Conservation (phyloP, 495 filamentous ascomycete genomes). For the Podospora comata region DNA sequence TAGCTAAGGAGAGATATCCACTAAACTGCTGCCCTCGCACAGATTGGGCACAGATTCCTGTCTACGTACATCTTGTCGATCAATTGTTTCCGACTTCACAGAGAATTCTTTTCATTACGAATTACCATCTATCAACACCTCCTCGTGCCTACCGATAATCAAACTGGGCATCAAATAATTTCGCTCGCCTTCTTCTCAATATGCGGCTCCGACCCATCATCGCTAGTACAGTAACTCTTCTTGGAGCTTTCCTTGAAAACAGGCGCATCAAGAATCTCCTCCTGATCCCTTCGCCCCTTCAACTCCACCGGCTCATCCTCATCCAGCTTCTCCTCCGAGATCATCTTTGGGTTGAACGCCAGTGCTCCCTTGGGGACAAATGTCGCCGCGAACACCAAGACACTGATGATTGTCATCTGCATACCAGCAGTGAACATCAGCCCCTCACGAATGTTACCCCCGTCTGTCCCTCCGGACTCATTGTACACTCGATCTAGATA, state of each 20-base stretch:
- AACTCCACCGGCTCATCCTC: constrained; percentile 15
- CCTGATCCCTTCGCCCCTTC: constrained; percentile 2
- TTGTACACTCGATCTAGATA: constrained; percentile 41
- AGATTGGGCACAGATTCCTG: no score
- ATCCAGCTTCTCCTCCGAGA: constrained; percentile 36
- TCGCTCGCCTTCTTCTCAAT: constrained; percentile 20
- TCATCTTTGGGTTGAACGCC: constrained; percentile 39
- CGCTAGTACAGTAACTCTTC: constrained; percentile 21
- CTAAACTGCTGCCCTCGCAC: no score
- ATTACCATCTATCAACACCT: no score
- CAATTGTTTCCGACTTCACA: no score
- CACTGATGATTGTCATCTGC: constrained; percentile 40
- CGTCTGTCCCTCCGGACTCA: constrained; percentile 22
- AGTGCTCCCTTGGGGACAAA: constrained; percentile 40
- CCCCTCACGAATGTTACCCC: constrained; percentile 23
- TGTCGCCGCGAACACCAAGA: constrained; percentile 36
- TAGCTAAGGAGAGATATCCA: no score
- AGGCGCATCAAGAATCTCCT: neutral
- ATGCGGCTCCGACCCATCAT: constrained; percentile 16
- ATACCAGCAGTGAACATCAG: constrained; percentile 38
- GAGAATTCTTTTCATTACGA: no score
- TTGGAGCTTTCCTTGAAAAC: constrained; percentile 12
- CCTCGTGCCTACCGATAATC: neutral
- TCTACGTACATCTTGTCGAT: no score
- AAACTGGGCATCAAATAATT: neutral